Conservation (phyloP, 179 eudicot species). For the Beta macrorhiza region DNA sequence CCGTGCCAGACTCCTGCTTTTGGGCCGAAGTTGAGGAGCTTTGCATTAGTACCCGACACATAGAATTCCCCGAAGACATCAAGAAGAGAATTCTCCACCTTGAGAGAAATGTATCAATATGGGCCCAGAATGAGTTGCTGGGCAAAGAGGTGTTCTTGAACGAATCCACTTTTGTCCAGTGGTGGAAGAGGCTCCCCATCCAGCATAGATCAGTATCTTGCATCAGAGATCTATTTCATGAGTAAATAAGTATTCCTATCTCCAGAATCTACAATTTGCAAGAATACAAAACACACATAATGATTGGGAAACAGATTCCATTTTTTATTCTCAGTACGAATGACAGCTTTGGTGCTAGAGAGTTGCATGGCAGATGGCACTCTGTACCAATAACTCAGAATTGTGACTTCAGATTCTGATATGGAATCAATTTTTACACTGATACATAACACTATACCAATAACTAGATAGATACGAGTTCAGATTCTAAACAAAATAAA, state of each 20-base stretch:
- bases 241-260: not conserved
- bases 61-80: constrained; percentile 29
- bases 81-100: constrained; percentile 37
- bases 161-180: constrained; percentile 62
- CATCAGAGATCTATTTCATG: constrained; percentile 35
- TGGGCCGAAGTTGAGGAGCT: constrained; percentile 90
- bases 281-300: not conserved
- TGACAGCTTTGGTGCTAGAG: not conserved
- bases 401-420: not conserved
- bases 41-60: constrained; percentile 30
- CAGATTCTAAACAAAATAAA: not conserved
- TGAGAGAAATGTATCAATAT: constrained; percentile 44
- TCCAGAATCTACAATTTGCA: not conserved
- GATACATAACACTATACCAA: not conserved
- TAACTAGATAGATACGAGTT: not conserved
- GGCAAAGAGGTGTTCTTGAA: constrained; percentile 59
- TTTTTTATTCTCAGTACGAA: not conserved
- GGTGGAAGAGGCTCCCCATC: constrained; percentile 77
- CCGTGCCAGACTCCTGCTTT: constrained; percentile 65
- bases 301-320: not conserved
- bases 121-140: constrained; percentile 40
- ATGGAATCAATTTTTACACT: not conserved
- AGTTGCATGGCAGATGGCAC: not conserved
- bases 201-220: constrained; percentile 53
- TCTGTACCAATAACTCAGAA: not conserved